phyloP scores from a whole-genome alignment of 2,329 filamentous ascomycete species.

The Rasamsonia emersonii region DNA sequence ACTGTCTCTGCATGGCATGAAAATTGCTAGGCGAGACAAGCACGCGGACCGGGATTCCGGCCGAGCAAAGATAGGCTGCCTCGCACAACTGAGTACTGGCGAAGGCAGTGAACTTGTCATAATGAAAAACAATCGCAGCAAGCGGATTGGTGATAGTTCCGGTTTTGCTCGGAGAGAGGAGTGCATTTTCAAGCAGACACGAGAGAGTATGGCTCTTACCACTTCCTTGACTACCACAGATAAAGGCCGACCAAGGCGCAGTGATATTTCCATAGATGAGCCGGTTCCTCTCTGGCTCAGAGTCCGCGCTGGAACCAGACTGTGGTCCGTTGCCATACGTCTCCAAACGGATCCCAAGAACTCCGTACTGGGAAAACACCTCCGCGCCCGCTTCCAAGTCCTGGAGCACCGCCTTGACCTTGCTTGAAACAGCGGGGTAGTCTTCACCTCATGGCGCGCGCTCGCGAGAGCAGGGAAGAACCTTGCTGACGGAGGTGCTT shows the following conservation, averaged over 20 bases:
- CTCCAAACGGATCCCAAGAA: too few species aligned
- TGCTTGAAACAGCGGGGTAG: too few species aligned
- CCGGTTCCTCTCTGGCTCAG: too few species aligned
- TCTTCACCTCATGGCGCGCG: too few species aligned
- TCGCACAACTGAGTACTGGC: conserved; percentile 40
- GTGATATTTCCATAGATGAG: conserved; percentile 41
- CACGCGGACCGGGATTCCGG: conserved; percentile 40
- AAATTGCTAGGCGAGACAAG: conserved; percentile 45
- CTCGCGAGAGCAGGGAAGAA: too few species aligned
- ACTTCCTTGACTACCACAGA: conserved; percentile 55
- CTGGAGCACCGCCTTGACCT: too few species aligned
- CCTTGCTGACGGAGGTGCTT: too few species aligned
- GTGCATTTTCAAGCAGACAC: conserved; percentile 44
- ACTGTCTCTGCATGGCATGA: conserved; percentile 32
- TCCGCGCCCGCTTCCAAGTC: too few species aligned
- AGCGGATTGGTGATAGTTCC: conserved; percentile 41
- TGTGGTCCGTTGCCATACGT: too few species aligned
- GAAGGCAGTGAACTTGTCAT: conserved; percentile 38
- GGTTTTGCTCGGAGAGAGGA: conserved; percentile 23
- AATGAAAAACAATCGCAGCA: conserved; percentile 49
- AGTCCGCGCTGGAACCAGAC: too few species aligned
- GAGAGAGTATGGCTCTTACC: conserved; percentile 55
- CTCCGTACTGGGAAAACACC: too few species aligned
- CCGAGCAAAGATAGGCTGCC: conserved; percentile 46
- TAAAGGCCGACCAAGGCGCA: conserved; percentile 50